phyloP scores from a whole-genome alignment of 345 rosid species.

The Linum trigynum region DNA sequence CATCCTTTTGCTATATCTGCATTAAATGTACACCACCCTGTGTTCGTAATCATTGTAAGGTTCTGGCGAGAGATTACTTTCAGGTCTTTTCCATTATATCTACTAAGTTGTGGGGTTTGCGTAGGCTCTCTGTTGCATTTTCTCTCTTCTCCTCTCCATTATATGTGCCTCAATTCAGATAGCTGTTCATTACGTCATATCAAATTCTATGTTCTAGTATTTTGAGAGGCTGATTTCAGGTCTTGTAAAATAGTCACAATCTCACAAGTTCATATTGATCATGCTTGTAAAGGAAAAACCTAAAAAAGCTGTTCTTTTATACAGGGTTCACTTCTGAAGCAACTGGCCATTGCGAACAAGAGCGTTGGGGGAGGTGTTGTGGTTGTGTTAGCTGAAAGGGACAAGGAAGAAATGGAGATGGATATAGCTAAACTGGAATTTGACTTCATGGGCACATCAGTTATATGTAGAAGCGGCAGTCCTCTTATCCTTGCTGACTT shows the following conservation, averaged over 20 bases:
- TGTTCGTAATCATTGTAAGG: too few relatives aligned
- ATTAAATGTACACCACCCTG: background rate
- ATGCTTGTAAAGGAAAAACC: background rate
- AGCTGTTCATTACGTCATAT: background rate
- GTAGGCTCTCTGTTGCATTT: background rate
- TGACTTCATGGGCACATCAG: constrained; percentile 85
- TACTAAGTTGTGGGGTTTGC: background rate
- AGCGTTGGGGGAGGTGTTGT: constrained; percentile 83
- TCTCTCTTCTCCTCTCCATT: background rate
- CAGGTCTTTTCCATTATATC: background rate
- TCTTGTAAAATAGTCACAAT: too few relatives aligned
- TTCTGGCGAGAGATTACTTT: too few relatives aligned
- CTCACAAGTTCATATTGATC: too few relatives aligned
- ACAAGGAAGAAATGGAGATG: constrained; percentile 91
- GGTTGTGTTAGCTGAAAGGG: constrained; percentile 84
- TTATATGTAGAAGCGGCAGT: constrained; percentile 92
- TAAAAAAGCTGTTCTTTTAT: constrained; percentile 13
- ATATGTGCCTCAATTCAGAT: background rate
- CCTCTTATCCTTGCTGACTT: constrained; percentile 82
- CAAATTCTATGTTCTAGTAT: too few relatives aligned
- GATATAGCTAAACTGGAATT: constrained; percentile 81
- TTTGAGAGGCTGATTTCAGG: too few relatives aligned
- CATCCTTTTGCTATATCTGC: background rate
- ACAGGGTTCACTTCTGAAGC: constrained; percentile 91
- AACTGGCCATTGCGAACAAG: constrained; percentile 87